These are phyloP conservation scores for Cladophialophora immunda DNA, from an alignment of 2,329 filamentous ascomycete genomes.

Conservation along the genomic window DNA sequence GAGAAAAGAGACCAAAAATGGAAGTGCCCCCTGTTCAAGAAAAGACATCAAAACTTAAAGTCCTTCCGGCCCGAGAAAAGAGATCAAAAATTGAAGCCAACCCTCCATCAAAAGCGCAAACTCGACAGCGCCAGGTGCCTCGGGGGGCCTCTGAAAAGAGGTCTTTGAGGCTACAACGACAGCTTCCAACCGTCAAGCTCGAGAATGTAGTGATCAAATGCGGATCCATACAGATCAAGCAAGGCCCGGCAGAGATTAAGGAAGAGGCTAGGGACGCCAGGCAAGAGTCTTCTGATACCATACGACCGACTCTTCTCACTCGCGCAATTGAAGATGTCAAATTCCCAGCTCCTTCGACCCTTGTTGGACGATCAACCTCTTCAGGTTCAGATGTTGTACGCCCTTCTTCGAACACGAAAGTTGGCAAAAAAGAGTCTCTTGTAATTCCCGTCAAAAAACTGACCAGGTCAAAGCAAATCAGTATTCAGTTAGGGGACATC, in stretches of 20 bases:
- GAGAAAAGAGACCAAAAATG: too few species aligned
- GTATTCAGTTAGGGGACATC: too few species aligned
- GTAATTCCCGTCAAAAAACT: too few species aligned
- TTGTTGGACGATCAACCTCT: too few species aligned
- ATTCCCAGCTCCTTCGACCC: too few species aligned
- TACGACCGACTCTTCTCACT: background rate
- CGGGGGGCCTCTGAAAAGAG: background rate
- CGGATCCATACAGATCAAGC: background rate
- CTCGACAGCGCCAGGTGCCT: background rate
- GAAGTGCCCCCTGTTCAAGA: too few species aligned
- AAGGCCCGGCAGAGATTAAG: background rate
- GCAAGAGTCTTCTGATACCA: background rate
- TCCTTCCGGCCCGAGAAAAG: slow-evolving; percentile 21
- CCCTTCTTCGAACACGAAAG: too few species aligned
- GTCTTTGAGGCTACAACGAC: background rate
- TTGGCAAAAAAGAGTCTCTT: too few species aligned
- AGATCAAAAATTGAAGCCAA: slow-evolving; percentile 24
- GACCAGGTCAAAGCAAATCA: too few species aligned
- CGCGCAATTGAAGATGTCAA: background rate
- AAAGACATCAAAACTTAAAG: too few species aligned
- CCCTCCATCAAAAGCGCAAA: background rate
- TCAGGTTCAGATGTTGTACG: too few species aligned
- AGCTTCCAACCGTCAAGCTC: background rate
- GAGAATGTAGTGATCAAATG: background rate
- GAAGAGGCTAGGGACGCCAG: background rate